A percentile compares a stretch with the other conserved stretches of the same genome.
These are phyloP conservation scores for Mallotus japonicus DNA, from an alignment of 441 rosid genomes.

Conservation along the genomic window DNA sequence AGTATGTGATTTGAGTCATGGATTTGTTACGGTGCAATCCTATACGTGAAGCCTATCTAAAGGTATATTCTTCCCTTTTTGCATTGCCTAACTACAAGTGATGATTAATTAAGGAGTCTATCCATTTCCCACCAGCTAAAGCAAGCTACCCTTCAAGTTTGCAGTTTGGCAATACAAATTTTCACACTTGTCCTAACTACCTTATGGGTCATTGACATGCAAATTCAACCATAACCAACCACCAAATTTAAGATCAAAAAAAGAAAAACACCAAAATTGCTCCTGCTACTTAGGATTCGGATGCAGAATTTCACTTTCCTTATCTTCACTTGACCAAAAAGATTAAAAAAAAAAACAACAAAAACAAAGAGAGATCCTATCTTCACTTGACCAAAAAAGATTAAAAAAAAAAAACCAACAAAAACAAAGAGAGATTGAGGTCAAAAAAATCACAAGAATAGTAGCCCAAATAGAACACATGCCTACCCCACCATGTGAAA, in stretches of 20 bases:
- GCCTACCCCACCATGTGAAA: constrained; percentile 41
- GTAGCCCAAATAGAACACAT: constrained; percentile 7
- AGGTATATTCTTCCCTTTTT: constrained; percentile 17
- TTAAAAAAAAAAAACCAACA: background rate
- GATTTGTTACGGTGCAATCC: background rate
- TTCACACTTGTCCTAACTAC: background rate
- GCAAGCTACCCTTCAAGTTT: background rate
- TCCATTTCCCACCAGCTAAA: constrained; percentile 20
- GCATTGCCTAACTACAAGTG: background rate
- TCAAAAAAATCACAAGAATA: background rate
- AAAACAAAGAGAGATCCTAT: background rate
- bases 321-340: background rate
- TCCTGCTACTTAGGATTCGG: background rate
- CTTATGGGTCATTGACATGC: no score
- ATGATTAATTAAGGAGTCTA: background rate
- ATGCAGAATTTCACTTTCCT: background rate
- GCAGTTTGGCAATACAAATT: background rate
- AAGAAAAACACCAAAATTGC: background rate
- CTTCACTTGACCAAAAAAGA: background rate
- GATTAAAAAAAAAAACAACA: background rate
- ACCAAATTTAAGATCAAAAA: background rate
- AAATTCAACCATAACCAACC: background rate
- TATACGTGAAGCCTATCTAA: background rate
- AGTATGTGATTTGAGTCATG: background rate
- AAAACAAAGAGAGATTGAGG: background rate